phyloP scores from a whole-genome alignment of 2,329 filamentous ascomycete species.

The Cytospora schulzeri region DNA sequence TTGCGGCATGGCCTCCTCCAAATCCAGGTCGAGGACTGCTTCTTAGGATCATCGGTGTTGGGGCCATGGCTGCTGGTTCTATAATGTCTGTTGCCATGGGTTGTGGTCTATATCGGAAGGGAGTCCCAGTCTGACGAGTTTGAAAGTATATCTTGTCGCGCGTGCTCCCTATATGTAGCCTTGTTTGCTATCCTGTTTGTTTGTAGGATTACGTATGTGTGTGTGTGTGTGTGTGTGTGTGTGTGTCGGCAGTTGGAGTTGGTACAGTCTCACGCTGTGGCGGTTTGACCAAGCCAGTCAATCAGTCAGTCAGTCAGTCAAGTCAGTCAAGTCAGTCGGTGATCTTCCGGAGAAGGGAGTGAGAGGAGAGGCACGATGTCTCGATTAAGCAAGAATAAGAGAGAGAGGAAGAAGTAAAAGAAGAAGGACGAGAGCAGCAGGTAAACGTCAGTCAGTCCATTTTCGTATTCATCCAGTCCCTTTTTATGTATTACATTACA shows the following conservation, averaged over 20 bases:
- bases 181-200: background rate
- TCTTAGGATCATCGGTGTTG: background rate
- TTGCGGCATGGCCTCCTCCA: background rate
- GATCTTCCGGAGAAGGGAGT: background rate
- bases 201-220: background rate
- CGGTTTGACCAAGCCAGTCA: background rate
- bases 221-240: background rate
- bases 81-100: conserved; percentile 16
- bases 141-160: no score
- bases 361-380: background rate
- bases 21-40: no score
- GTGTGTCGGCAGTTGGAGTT: background rate
- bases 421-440: background rate
- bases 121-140: no score
- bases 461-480: background rate
- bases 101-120: background rate
- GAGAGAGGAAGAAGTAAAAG: background rate
- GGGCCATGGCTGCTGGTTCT: background rate
- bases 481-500: no score
- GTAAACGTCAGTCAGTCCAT: background rate
- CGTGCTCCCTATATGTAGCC: background rate
- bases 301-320: background rate
- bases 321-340: no score
- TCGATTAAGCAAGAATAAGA: background rate
- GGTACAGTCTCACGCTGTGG: background rate